Evolutionary conservation across 2,329 filamentous ascomycete genomes (phyloP).

Genomic region (Fusarium pseudonygamai): DNA sequence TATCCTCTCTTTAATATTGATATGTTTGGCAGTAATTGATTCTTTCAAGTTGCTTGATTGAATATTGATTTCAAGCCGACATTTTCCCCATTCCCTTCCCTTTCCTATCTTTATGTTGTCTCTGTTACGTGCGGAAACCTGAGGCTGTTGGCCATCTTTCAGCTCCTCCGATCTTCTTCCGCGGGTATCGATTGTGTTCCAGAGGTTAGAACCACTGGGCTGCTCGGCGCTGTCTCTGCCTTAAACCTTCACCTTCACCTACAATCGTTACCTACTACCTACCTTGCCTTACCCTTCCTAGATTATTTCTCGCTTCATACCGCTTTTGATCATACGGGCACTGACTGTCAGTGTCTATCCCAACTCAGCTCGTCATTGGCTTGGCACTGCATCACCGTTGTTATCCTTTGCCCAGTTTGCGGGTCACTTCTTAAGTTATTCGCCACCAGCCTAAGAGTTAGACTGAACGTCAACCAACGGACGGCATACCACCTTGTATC

Average conservation of each 20-base stretch:
- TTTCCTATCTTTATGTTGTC: neutral
- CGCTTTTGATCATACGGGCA: neutral
- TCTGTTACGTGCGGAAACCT: slow-evolving; percentile 16
- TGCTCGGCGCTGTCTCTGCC: neutral
- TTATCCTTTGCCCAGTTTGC: slow-evolving; percentile 13
- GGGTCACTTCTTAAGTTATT: slow-evolving; percentile 15
- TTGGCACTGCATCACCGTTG: slow-evolving; percentile 29
- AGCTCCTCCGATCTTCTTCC: slow-evolving; percentile 35
- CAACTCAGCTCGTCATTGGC: neutral
- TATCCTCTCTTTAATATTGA: slow-evolving; percentile 21
- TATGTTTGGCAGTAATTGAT: neutral
- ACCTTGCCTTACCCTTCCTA: slow-evolving; percentile 6
- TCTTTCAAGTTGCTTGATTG: neutral
- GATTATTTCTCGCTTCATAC: neutral
- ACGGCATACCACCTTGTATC: slow-evolving; percentile 19
- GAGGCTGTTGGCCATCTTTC: slow-evolving; percentile 9
- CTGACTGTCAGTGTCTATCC: slow-evolving; percentile 1
- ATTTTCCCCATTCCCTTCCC: neutral
- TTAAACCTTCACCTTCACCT: neutral
- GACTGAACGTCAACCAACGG: slow-evolving; percentile 9
- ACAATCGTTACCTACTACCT: neutral
- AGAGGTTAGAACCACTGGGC: slow-evolving; percentile 1
- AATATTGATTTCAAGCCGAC: neutral
- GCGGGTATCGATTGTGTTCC: slow-evolving; percentile 36
- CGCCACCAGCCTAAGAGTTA: slow-evolving; percentile 29